Conservation (phyloP, 202 grass and related monocot genomes). For the Bolboschoenoplectus hybrid region DNA sequence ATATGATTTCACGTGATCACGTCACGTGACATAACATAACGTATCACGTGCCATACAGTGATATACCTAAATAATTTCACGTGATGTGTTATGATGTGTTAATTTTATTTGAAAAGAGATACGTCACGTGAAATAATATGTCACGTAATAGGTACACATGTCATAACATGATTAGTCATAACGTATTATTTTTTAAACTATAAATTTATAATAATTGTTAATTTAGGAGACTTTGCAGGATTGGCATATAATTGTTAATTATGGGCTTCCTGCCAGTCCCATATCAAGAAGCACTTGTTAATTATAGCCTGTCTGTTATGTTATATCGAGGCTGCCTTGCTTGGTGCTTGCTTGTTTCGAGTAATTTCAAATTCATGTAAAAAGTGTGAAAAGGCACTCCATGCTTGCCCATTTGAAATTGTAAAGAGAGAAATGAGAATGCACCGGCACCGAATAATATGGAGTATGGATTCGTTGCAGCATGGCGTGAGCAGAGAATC, state of each 20-base stretch:
- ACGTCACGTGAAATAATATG: too few relatives aligned
- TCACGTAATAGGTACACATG: too few relatives aligned
- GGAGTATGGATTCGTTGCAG: too few relatives aligned
- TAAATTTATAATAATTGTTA: not conserved
- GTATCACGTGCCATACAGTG: too few relatives aligned
- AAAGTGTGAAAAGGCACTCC: slow-evolving; percentile 7
- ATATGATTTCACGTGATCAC: too few relatives aligned
- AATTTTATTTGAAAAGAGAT: too few relatives aligned
- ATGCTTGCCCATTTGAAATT: not conserved
- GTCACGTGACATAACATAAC: too few relatives aligned
- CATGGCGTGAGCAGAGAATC: slow-evolving; percentile 8
- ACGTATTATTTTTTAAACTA: too few relatives aligned
- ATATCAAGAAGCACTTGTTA: not conserved
- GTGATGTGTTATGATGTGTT: too few relatives aligned
- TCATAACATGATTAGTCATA: too few relatives aligned
- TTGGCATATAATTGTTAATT: not conserved
- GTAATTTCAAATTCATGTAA: slow-evolving; percentile 13
- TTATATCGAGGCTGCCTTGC: not conserved
- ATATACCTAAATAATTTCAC: too few relatives aligned
- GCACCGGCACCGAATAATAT: not conserved
- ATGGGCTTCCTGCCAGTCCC: not conserved
- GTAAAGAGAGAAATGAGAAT: not conserved
- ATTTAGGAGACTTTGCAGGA: not conserved
- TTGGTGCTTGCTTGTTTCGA: not conserved
- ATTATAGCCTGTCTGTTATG: too few relatives aligned